Evolutionary conservation across 805 yeast species (phyloP).

Genomic region (Zygosaccharomyces lentus): DNA sequence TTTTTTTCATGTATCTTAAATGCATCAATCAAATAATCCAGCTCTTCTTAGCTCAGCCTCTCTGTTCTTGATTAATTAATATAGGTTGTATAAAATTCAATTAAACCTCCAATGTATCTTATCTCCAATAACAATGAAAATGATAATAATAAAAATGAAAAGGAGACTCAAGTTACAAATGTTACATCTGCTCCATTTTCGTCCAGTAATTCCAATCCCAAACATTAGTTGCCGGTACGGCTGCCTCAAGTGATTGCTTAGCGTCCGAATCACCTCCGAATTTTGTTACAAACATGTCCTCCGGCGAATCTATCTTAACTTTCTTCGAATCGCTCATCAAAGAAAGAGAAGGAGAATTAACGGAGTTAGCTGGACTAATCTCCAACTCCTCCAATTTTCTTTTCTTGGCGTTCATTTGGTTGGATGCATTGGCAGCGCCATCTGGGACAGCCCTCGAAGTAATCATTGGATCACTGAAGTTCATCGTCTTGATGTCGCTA

Average conservation of each 20-base stretch:
- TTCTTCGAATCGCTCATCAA: constrained; percentile 35
- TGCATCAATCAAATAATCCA: too few species aligned
- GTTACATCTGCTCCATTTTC: constrained; percentile 4
- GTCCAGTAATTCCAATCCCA: constrained; percentile 36
- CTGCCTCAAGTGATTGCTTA: constrained; percentile 3
- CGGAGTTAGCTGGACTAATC: constrained; percentile 24
- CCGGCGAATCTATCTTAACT: constrained; percentile 35
- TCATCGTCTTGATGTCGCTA: constrained; percentile 16
- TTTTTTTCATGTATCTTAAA: too few species aligned
- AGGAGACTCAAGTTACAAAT: not conserved
- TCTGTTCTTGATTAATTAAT: not conserved
- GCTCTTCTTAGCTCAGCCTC: not conserved
- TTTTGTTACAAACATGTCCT: constrained; percentile 28
- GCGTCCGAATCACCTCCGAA: constrained; percentile 6
- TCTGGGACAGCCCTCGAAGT: constrained; percentile 1
- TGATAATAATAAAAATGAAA: not conserved
- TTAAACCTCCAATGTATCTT: not conserved
- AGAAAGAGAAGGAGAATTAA: constrained; percentile 24
- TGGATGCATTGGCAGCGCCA: constrained; percentile 3
- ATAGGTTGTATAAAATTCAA: not conserved
- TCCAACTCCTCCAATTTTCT: constrained; percentile 28
- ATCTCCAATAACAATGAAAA: not conserved
- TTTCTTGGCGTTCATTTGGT: constrained; percentile 19
- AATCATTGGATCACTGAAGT: constrained; percentile 14
- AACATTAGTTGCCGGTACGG: constrained; percentile 13